Evolutionary conservation across 305 asterid species (phyloP).

Genomic region (Solanum hybrid): DNA sequence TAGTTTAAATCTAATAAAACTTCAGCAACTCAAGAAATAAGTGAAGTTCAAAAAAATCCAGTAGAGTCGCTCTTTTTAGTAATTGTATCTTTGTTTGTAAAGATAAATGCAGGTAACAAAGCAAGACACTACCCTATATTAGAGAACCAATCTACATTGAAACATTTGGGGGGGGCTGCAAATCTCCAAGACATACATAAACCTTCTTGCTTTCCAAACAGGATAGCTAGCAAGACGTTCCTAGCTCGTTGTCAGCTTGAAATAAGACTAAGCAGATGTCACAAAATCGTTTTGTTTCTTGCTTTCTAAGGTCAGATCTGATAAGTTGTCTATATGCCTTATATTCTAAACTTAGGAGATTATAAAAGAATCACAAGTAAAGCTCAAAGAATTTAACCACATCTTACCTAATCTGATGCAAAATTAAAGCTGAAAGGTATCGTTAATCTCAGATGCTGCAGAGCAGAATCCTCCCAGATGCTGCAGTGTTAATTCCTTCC

Average conservation of each 20-base stretch:
- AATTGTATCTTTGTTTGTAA: neutral
- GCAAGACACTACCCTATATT: neutral
- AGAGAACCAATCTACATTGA: neutral
- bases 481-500: neutral
- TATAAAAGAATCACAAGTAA: neutral
- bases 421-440: neutral
- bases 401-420: neutral
- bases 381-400: neutral
- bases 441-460: neutral
- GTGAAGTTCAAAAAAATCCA: neutral
- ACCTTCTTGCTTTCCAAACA: neutral
- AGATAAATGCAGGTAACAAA: neutral
- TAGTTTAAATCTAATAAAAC: neutral
- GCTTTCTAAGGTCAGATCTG: neutral
- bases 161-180: neutral
- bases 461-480: neutral
- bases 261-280: neutral
- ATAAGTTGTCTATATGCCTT: neutral
- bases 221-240: neutral
- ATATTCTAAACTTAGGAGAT: neutral
- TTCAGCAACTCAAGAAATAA: neutral
- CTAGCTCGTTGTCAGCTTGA: neutral
- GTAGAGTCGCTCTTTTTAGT: neutral
- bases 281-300: neutral
- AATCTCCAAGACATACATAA: neutral